These are phyloP conservation scores for Mycena floridula DNA, from an alignment of 768 basidiomycete genomes.

Conservation along the genomic window DNA sequence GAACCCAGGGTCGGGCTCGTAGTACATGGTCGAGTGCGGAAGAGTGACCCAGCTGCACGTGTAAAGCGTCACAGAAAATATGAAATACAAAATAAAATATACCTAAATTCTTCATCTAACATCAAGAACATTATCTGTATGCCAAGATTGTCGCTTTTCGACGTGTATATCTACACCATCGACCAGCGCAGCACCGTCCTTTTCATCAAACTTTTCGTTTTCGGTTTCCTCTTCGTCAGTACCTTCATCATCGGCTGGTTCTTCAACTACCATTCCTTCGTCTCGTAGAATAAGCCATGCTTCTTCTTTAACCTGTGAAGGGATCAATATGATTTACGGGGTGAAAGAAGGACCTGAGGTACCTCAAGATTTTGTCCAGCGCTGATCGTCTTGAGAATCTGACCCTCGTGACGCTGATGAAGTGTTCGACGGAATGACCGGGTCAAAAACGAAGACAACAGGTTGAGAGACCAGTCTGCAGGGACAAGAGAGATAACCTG, in stretches of 20 bases:
- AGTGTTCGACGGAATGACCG: conserved; percentile 74
- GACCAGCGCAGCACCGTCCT: no score
- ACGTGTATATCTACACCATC: background rate
- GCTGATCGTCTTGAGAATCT: conserved; percentile 73
- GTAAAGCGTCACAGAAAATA: background rate
- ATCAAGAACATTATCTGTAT: background rate
- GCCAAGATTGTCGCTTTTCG: background rate
- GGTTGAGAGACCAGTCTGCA: conserved; percentile 64
- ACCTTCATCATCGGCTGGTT: conserved; percentile 41
- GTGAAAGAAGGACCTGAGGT: conserved; percentile 8
- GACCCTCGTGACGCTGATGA: conserved; percentile 63
- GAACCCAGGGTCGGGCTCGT: background rate
- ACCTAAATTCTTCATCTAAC: background rate
- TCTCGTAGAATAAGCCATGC: conserved; percentile 54
- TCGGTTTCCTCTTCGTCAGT: conserved; percentile 24
- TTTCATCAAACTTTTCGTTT: conserved; percentile 34
- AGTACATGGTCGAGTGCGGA: background rate
- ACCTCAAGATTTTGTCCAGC: conserved; percentile 77
- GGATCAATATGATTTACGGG: background rate
- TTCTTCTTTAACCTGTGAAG: conserved; percentile 45
- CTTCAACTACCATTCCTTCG: conserved; percentile 64
- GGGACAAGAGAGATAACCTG: conserved; percentile 68
- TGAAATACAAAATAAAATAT: no score
- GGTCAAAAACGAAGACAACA: conserved; percentile 70
- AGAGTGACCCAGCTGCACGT: background rate